Evolutionary conservation across 192 early-diverging fungal genomes (phyloP), one percentile per base, ranked within the genome.

Genomic region (Backusella tarrabulga): DNA sequence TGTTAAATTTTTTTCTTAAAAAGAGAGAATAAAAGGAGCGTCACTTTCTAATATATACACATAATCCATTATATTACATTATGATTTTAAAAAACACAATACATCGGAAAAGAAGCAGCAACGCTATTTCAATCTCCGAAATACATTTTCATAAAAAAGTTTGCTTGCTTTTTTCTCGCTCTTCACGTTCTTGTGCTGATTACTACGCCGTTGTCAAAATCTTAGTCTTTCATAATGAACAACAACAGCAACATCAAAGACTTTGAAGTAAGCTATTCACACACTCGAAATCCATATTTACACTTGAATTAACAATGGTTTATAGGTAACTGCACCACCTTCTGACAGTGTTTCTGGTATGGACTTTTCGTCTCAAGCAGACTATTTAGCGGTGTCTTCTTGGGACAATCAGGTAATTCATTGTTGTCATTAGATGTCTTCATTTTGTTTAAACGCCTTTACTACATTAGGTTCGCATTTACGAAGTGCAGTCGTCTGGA

Each of bases 381-480:
- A 98, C 74, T 91, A 90, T 56, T 85, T 99, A 46, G 93, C 97
- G 4, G 96, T 92, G 0, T 88, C 91, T 26, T 95, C 94, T 23
- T 99, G 97, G 96, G 96, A 98, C 79, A 93, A 93, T 81, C 85
- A 87, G 71, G 83, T 71, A 60, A 35, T 34, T 72, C 52, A 6
- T 71, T 36, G 7, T n/a, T 17, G 26, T 26, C 11, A 3, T 5
- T 29, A 29, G n/a, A 26, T 29, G 5, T 4, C 3, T 63, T 50
- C 5, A 19, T 46, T 71, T 29, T 46, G 12, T 26, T 40, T 15
- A 34, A 32, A 50, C 29, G 26, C 26, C 23, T 29, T 14, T 29
- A 7, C 9, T 73, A 34, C 6, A 26, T 41, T 84, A 97, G 94
- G 95, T 97, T 29, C 88, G 96, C 72, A 93, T 98, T 71, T 99